These are phyloP conservation scores for Cladobotryum mycophilum DNA, from an alignment of 2,329 filamentous ascomycete genomes.

Conservation along the genomic window DNA sequence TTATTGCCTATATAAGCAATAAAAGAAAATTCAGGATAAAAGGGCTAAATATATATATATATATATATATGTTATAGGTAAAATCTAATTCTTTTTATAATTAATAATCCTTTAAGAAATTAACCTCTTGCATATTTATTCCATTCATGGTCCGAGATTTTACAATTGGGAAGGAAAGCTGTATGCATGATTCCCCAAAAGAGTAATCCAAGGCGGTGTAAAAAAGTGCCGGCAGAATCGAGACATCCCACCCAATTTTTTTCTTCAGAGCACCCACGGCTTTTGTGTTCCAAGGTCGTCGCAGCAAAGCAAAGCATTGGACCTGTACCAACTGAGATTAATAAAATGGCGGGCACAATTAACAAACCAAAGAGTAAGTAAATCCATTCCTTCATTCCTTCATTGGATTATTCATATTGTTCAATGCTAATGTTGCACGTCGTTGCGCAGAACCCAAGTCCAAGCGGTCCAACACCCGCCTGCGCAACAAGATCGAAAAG, in stretches of 20 bases:
- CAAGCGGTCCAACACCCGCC: conserved; percentile 81
- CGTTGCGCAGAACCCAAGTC: conserved; percentile 72
- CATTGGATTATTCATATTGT: not conserved
- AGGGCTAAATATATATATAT: no score
- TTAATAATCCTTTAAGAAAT: no score
- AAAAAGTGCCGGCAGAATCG: conserved; percentile 28
- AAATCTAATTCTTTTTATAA: no score
- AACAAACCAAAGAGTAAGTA: conserved; percentile 49
- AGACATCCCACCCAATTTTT: conserved; percentile 35
- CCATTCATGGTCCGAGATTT: not conserved
- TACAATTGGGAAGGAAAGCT: not conserved
- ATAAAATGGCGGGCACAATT: conserved; percentile 46
- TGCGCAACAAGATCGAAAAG: conserved; percentile 96
- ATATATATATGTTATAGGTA: no score
- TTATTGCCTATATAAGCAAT: no score
- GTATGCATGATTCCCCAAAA: not conserved
- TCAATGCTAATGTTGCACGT: conserved; percentile 2
- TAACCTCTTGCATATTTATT: no score
- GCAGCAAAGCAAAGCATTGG: conserved; percentile 6
- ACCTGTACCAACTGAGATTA: conserved; percentile 1
- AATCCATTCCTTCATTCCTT: not conserved
- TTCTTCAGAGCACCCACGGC: conserved; percentile 12
- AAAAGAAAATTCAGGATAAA: no score
- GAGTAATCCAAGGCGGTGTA: conserved; percentile 25
- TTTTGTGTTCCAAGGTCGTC: not conserved